phyloP scores from a whole-genome alignment of 2,329 filamentous ascomycete genomes.

The Diaporthe velutina region DNA sequence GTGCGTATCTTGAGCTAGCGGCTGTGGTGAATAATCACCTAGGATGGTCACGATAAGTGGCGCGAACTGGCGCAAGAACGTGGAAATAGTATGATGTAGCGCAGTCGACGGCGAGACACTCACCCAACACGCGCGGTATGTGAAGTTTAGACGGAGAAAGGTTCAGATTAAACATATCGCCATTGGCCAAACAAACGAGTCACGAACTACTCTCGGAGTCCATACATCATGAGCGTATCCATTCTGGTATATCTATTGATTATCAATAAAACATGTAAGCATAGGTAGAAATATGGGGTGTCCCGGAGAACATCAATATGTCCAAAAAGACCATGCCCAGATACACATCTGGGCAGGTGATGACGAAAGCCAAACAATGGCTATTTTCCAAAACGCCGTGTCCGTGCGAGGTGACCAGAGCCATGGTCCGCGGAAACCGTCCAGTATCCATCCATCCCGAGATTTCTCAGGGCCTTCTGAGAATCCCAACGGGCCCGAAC shows the following conservation, averaged over 20 bases:
- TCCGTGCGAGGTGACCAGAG: background rate
- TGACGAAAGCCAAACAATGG: background rate
- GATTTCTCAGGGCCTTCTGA: background rate
- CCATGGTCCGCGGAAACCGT: background rate
- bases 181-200: background rate
- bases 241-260: constrained; percentile 11
- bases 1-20: background rate
- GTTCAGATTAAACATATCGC: background rate
- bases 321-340: constrained; percentile 16
- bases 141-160: background rate
- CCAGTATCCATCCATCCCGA: background rate
- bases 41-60: background rate
- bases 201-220: background rate
- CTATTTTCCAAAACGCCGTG: constrained; percentile 22
- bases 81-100: background rate
- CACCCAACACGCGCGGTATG: background rate
- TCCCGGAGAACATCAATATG: constrained; percentile 18
- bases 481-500: background rate
- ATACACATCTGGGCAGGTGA: background rate
- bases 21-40: no score
- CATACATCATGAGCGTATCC: background rate
- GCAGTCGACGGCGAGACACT: background rate
- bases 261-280: constrained; percentile 31
- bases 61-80: background rate
- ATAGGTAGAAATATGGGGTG: background rate